These are phyloP conservation scores for Immersiporthe knoxdaviesiana DNA, from an alignment of 2,329 filamentous ascomycete genomes.

Conservation along the genomic window DNA sequence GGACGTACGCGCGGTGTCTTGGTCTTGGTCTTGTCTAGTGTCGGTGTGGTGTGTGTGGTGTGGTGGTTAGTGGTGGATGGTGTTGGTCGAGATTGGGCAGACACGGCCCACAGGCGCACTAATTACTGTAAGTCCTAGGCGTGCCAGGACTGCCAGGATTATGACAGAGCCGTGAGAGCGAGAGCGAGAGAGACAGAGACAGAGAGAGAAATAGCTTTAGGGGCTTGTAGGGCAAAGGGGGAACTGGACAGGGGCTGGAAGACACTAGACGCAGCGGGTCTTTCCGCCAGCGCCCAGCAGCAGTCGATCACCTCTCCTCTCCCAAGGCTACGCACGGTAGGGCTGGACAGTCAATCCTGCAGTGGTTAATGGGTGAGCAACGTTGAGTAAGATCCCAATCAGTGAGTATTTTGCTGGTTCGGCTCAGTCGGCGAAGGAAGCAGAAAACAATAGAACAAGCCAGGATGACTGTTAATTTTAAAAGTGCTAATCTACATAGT, in stretches of 20 bases:
- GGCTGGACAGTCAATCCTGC: neutral
- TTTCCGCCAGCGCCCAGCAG: neutral
- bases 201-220: neutral
- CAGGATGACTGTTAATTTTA: slow-evolving; percentile 12
- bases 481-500: slow-evolving; percentile 9
- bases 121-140: neutral
- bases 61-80: neutral
- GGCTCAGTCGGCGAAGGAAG: slow-evolving; percentile 18
- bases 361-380: neutral
- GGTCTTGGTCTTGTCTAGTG: neutral
- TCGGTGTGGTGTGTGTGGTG: slow-evolving; percentile 3
- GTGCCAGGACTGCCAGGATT: no score
- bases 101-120: slow-evolving; percentile 7
- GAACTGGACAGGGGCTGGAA: slow-evolving; percentile 4
- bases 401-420: neutral
- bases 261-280: slow-evolving; percentile 4
- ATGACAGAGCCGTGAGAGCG: no score
- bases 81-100: slow-evolving; percentile 18
- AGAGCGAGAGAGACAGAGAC: neutral
- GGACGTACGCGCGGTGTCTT: slow-evolving; percentile 21
- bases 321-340: neutral
- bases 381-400: neutral
- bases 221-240: neutral
- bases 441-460: slow-evolving; percentile 7
- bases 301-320: slow-evolving; percentile 9